These are phyloP conservation scores for Tremella yokohamensis DNA, from an alignment of 768 basidiomycete genomes.

Conservation along the genomic window DNA sequence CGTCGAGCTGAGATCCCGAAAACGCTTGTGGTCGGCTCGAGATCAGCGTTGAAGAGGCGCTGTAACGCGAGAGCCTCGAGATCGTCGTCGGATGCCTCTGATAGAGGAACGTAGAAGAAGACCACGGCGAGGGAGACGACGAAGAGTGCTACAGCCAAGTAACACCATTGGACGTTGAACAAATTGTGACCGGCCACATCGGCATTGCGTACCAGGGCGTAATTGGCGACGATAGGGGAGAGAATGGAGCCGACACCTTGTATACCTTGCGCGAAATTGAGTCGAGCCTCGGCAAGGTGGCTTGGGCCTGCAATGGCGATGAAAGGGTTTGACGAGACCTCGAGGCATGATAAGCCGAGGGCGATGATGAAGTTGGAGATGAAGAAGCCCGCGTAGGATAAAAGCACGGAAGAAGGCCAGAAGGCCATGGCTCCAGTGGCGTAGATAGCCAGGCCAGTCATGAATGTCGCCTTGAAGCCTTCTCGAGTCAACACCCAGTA, in stretches of 20 bases:
- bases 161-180: conserved; percentile 48
- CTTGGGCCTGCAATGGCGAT: conserved; percentile 48
- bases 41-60: conserved; percentile 26
- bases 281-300: conserved; percentile 38
- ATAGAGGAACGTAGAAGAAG: conserved; percentile 46
- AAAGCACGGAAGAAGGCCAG: conserved; percentile 45
- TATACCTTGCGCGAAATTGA: conserved; percentile 48
- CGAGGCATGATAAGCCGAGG: conserved; percentile 39
- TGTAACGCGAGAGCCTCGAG: conserved; percentile 30
- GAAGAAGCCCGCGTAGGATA: conserved; percentile 42
- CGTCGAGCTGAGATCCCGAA: conserved; percentile 19
- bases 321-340: conserved; percentile 47
- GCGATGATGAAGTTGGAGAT: conserved; percentile 46
- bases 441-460: conserved; percentile 44
- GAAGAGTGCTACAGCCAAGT: conserved; percentile 46
- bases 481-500: conserved; percentile 38
- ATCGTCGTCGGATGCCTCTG: conserved; percentile 42
- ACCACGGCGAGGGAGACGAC: conserved; percentile 43
- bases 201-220: conserved; percentile 28
- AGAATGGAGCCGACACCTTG: conserved; percentile 41
- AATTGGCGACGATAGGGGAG: conserved; percentile 36
- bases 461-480: conserved; percentile 48
- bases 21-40: conserved; percentile 19
- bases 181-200: conserved; percentile 21
- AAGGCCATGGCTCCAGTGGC: conserved; percentile 46